A percentile compares a stretch with the other conserved stretches of the same genome.
phyloP scores from a whole-genome alignment of 2,329 filamentous ascomycete species.

The Ascochyta lentis region DNA sequence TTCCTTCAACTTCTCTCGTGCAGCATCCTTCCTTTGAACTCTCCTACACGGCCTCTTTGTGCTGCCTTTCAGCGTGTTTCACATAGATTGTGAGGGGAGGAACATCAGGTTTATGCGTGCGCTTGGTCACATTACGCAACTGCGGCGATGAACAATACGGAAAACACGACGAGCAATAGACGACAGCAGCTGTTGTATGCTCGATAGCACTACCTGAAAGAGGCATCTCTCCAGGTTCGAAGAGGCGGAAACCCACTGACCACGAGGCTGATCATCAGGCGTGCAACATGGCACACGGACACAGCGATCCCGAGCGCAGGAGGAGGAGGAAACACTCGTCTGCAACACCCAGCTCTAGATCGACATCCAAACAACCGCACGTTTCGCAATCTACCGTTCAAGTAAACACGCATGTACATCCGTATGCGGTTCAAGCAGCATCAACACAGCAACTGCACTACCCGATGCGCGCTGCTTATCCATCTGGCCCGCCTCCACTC shows the following conservation, averaged over 20 bases:
- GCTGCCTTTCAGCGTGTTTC: conserved; percentile 7
- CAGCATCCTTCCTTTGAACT: neutral
- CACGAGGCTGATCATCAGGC: neutral
- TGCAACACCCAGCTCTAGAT: conserved; percentile 2
- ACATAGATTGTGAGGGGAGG: neutral
- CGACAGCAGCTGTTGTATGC: conserved; percentile 15
- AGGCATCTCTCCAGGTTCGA: too few species aligned
- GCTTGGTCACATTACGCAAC: conserved; percentile 4
- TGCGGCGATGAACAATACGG: conserved; percentile 16
- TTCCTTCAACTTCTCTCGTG: conserved; percentile 2
- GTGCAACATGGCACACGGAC: conserved; percentile 9
- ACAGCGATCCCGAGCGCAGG: conserved; percentile 15
- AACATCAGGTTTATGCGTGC: conserved; percentile 7
- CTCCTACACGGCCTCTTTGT: conserved; percentile 2
- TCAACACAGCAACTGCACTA: conserved; percentile 19
- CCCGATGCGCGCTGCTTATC: conserved; percentile 14
- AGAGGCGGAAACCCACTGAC: too few species aligned
- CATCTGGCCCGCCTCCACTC: conserved; percentile 13
- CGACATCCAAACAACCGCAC: conserved; percentile 3
- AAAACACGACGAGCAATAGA: conserved; percentile 6
- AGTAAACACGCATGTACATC: conserved; percentile 4
- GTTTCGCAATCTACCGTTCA: conserved; percentile 7
- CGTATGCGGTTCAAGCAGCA: conserved; percentile 19
- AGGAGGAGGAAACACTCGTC: conserved; percentile 11
- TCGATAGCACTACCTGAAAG: conserved; percentile 4